These are phyloP conservation scores for Fallopia convolvulus DNA, from an alignment of 148 eudicot species.

Conservation along the genomic window DNA sequence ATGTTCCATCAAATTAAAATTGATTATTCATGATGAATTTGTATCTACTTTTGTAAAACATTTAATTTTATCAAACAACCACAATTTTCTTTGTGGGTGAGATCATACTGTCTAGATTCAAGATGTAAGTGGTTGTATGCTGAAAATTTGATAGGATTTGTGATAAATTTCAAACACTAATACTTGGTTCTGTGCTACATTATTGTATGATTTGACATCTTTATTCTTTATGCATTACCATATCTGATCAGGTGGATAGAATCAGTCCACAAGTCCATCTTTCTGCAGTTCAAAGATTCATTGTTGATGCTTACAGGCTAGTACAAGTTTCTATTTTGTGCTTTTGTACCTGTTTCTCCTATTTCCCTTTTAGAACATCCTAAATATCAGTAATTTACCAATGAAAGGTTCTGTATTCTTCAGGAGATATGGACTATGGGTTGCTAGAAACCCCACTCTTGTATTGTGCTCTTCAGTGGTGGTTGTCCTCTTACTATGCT, in stretches of 20 bases:
- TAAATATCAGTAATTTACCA: background rate
- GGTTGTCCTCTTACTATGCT: conserved; percentile 50
- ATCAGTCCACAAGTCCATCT: conserved; percentile 20
- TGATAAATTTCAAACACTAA: background rate
- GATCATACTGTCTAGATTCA: background rate
- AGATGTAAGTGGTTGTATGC: background rate
- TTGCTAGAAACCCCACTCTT: conserved; percentile 56
- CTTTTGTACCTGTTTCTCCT: background rate
- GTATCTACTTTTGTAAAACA: background rate
- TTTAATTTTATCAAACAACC: background rate
- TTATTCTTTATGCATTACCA: background rate
- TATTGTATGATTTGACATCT: background rate
- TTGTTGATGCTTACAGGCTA: conserved; percentile 52
- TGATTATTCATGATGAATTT: background rate
- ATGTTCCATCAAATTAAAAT: background rate
- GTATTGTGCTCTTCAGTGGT: conserved; percentile 51
- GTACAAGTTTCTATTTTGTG: conserved; percentile 1
- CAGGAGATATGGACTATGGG: conserved; percentile 71
- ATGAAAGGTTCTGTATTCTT: conserved; percentile 4
- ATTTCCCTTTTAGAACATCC: background rate
- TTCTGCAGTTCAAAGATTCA: conserved; percentile 42
- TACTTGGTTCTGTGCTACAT: background rate
- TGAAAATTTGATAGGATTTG: background rate
- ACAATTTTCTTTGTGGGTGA: background rate
- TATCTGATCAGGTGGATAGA: conserved; percentile 19